A percentile compares a stretch with the other conserved stretches of the same genome.
Evolutionary conservation across 176 grass and related monocot species (phyloP).

Genomic region (Stipa capillata): DNA sequence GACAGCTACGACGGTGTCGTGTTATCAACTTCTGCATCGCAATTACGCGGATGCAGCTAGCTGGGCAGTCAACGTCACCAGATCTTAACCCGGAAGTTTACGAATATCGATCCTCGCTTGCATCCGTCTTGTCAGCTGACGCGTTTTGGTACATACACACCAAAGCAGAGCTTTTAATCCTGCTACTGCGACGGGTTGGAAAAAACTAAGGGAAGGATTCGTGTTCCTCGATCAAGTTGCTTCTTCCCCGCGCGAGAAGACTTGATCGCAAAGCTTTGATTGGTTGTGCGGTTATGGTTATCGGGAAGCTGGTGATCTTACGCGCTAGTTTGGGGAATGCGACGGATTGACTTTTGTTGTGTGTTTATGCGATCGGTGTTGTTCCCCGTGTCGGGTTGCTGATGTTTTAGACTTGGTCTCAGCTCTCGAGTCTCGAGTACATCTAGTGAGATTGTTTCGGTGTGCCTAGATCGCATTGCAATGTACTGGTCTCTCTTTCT

Average conservation of each 20-base stretch:
- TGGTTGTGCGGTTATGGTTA: not conserved
- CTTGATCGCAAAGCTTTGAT: too few relatives aligned
- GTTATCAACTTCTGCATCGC: not conserved
- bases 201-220: not conserved
- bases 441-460: not conserved
- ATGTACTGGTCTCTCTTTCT: not conserved
- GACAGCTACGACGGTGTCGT: not conserved
- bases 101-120: not conserved
- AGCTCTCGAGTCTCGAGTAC: not conserved
- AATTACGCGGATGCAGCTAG: not conserved
- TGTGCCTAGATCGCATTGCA: not conserved
- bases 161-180: not conserved
- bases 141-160: not conserved
- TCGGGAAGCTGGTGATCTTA: not conserved
- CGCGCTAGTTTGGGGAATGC: not conserved
- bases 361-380: not conserved
- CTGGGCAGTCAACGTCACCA: not conserved
- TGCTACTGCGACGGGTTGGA: not conserved
- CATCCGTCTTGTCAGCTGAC: not conserved
- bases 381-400: not conserved
- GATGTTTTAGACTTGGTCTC: not conserved
- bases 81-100: constrained; percentile 2
- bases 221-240: not conserved
- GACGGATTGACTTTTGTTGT: not conserved
- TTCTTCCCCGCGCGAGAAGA: not conserved